Base-by-base conservation (phyloP, 495 filamentous ascomycete genomes). In the Ascodesmis nigricans region DNA sequence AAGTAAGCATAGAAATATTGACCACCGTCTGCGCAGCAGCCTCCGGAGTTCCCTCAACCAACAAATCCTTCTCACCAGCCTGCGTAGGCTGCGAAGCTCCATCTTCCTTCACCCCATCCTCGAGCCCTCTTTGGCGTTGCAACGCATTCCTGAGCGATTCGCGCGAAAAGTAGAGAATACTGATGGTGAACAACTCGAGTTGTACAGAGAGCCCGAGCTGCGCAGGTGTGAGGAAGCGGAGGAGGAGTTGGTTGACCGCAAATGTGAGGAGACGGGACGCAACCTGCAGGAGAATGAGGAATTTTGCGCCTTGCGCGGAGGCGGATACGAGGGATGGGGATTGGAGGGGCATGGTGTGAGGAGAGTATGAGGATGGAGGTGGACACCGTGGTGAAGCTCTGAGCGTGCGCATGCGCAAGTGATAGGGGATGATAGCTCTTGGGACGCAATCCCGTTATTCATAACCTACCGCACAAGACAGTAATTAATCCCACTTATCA, bases 131-230 rank as follows among this genome's bases (percentile, higher is more conserved):
- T n/a, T 91, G 76, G 39, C 84, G 65, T 53, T 92, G 83, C 22
- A 91, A 65, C 2, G 82, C 81, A 15, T 81, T 70, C 11, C 87
- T 67, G 26, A 95, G 57, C 35, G 73, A 78, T 55, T 99, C 87
- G 20, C 87, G 64, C 0, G 87, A 77, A 43, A 95, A 95, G 52
- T 81, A 92, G 1, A 95, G 61, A 7, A 90, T 71, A 1, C 78
- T 74, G 19, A 83, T 72, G 37, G 78, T 78, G 53, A 77, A 91
- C 1, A 95, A 67, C 40, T 99, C 87, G 3, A 95, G 65, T 51
- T 91, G 90, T 2, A 80, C 69, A 1, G 82, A 76, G 18, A 87
- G 62, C 3, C 82, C 87, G 1, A 95, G 63, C 0, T 82, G 61
- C 26, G 74, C 65, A 0, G 87, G 83, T 0, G 81, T 84, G 14